phyloP scores from a whole-genome alignment of 1,284 basidiomycete genomes.

The Pisolithus thermaeus region DNA sequence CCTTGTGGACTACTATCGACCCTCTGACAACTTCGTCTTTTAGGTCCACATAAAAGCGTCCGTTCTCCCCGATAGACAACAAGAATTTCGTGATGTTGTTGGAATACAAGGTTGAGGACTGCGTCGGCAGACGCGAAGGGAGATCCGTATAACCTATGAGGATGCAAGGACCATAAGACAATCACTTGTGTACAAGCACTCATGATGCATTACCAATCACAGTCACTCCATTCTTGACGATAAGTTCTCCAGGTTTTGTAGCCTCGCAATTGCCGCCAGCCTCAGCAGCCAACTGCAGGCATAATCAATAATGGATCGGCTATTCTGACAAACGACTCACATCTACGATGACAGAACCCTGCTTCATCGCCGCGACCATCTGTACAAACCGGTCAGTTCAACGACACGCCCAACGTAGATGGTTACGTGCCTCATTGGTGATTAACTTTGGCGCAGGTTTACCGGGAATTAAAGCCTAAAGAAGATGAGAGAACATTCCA shows the following conservation, averaged over 20 bases:
- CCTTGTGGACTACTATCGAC: slow-evolving; percentile 69
- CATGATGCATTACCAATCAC: slow-evolving; percentile 54
- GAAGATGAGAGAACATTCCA: background rate
- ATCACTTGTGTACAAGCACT: background rate
- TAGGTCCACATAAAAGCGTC: slow-evolving; percentile 61
- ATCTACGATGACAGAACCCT: slow-evolving; percentile 82
- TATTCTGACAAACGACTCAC: slow-evolving; percentile 16
- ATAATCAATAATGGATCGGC: slow-evolving; percentile 12
- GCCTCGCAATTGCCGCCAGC: slow-evolving; percentile 80
- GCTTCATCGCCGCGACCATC: slow-evolving; percentile 84
- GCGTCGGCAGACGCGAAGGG: slow-evolving; percentile 77
- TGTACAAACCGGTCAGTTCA: slow-evolving; percentile 17
- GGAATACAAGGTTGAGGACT: slow-evolving; percentile 82
- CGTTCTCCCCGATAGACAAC: slow-evolving; percentile 66
- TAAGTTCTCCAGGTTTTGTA: slow-evolving; percentile 68
- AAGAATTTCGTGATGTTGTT: slow-evolving; percentile 88
- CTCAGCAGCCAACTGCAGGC: slow-evolving; percentile 59
- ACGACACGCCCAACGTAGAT: background rate
- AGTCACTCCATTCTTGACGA: slow-evolving; percentile 66
- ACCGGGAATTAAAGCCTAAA: slow-evolving; percentile 75
- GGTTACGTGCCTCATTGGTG: slow-evolving; percentile 48
- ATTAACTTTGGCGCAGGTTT: slow-evolving; percentile 80
- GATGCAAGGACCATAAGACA: background rate
- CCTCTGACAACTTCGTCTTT: slow-evolving; percentile 81
- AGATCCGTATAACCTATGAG: slow-evolving; percentile 70